A percentile compares a stretch with the other conserved stretches of the same genome.
These are phyloP conservation scores for Candida quercuum DNA, from an alignment of 805 yeast species.

Conservation along the genomic window DNA sequence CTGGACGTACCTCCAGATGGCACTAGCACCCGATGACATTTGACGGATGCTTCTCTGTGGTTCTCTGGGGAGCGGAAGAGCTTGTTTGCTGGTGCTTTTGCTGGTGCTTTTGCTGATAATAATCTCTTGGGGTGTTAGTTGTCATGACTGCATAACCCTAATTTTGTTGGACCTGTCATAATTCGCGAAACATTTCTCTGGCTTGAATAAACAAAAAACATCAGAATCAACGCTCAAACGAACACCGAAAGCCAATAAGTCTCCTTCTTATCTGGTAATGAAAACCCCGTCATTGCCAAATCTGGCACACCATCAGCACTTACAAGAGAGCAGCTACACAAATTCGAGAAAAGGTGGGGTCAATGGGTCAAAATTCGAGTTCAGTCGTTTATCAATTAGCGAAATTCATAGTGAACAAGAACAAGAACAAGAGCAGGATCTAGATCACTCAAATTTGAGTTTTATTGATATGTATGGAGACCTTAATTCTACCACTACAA, in stretches of 20 bases:
- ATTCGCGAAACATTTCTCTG: no score
- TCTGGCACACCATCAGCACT: constrained; percentile 4
- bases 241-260: no score
- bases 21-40: constrained; percentile 17
- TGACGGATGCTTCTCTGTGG: background rate
- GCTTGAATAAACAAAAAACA: background rate
- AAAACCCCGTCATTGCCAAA: constrained; percentile 13
- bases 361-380: background rate
- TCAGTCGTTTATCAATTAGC: no score
- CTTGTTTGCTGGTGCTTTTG: background rate
- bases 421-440: no score
- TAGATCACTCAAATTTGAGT: constrained; percentile 28
- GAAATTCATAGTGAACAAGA: no score
- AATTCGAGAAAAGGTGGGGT: no score
- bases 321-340: background rate
- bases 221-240: background rate
- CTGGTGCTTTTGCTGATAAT: no score
- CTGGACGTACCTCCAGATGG: constrained; percentile 30
- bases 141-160: no score
- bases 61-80: background rate
- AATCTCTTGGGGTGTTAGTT: no score
- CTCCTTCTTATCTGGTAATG: no score
- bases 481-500: constrained; percentile 8
- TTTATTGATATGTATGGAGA: constrained; percentile 33
- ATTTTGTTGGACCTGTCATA: no score